Conservation (phyloP, 2,329 filamentous ascomycete genomes). For the Beauveria caledonica region DNA sequence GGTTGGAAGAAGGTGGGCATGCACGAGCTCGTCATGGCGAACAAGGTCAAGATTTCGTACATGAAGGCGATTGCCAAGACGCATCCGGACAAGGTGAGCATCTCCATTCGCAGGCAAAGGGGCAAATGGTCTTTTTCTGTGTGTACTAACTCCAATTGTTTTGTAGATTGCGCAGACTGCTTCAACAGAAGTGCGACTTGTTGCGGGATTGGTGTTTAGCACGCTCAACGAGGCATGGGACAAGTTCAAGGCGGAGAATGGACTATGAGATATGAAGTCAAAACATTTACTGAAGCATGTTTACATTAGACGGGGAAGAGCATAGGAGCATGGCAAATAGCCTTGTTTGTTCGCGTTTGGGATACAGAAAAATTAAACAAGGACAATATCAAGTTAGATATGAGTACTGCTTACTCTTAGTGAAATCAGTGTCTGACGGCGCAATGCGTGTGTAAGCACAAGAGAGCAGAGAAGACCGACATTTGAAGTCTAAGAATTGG, state of each 20-base stretch:
- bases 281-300: not conserved
- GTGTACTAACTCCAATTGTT: conserved; percentile 2
- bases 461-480: too few relatives aligned
- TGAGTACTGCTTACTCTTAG: too few relatives aligned
- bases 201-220: conserved; percentile 57
- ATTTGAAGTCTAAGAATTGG: too few relatives aligned
- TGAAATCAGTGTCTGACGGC: too few relatives aligned
- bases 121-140: not conserved
- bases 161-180: conserved; percentile 54
- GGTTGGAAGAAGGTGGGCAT: conserved; percentile 97
- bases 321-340: not conserved
- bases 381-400: too few relatives aligned
- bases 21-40: conserved; percentile 84
- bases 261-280: conserved; percentile 34
- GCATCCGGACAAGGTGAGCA: conserved; percentile 91
- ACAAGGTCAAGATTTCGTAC: conserved; percentile 94
- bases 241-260: conserved; percentile 63
- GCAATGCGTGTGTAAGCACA: too few relatives aligned
- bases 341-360: too few relatives aligned
- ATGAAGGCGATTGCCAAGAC: conserved; percentile 99
- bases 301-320: conserved; percentile 4
- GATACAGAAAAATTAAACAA: too few relatives aligned
- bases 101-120: too few relatives aligned
- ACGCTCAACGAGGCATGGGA: conserved; percentile 67
- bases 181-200: conserved; percentile 56